These are phyloP conservation scores for Malbranchea cinnamomea DNA, from an alignment of 2,329 filamentous ascomycete genomes.

Conservation along the genomic window DNA sequence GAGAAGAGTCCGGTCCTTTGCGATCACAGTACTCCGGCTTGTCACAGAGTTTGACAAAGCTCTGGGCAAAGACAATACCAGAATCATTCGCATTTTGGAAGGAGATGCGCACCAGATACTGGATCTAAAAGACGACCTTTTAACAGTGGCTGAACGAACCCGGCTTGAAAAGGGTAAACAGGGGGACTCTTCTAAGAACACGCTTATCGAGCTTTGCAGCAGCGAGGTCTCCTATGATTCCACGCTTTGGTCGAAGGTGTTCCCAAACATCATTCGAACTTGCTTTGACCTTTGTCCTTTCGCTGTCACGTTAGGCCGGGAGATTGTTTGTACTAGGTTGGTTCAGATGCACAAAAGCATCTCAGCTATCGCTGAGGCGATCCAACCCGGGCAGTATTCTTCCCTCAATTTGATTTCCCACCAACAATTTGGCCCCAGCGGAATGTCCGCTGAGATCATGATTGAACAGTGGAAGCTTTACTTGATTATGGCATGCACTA, in stretches of 20 bases:
- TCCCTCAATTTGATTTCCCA: constrained; percentile 22
- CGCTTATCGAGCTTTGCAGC: constrained; percentile 82
- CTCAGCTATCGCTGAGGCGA: constrained; percentile 57
- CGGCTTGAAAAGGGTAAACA: constrained; percentile 80
- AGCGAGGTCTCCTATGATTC: constrained; percentile 92
- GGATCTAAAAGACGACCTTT: constrained; percentile 77
- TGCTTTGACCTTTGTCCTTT: constrained; percentile 85
- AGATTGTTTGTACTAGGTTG: constrained; percentile 82
- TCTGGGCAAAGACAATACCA: constrained; percentile 61
- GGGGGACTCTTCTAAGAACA: constrained; percentile 68
- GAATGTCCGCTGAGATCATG: constrained; percentile 56
- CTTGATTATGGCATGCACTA: constrained; percentile 92
- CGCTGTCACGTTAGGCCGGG: constrained; percentile 76
- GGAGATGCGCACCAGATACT: constrained; percentile 78
- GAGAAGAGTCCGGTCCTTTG: constrained; percentile 71
- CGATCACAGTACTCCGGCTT: constrained; percentile 78
- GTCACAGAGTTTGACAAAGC: constrained; percentile 89
- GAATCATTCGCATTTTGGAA: constrained; percentile 85
- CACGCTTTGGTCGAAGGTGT: constrained; percentile 94
- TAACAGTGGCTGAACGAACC: constrained; percentile 78
- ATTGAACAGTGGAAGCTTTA: constrained; percentile 98
- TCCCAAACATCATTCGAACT: constrained; percentile 83
- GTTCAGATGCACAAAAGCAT: constrained; percentile 86
- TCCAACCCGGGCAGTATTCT: constrained; percentile 13
- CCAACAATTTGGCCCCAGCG: constrained; percentile 32